Base-by-base conservation (phyloP, 2,329 filamentous ascomycete species). In the Fusarium tuaranense region DNA sequence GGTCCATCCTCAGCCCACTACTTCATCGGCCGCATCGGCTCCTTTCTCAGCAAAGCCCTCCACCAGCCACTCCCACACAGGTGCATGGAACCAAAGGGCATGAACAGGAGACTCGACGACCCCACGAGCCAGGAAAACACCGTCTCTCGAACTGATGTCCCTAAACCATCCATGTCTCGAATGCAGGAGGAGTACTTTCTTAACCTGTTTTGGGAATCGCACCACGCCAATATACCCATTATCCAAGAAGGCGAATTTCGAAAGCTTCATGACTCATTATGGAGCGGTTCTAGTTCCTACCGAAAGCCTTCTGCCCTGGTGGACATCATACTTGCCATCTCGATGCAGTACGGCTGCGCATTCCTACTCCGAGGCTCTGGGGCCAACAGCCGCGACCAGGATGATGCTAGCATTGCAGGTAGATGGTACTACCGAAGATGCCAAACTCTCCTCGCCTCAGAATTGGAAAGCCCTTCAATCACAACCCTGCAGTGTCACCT, bases 321-420 rank as follows among this genome's bases (percentile, higher is more conserved):
- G 2, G 88, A 89, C 66, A 88, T 89, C 32, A 78, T 89, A 34
- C 77, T 89, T n/a, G 87, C 87, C 1, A 68, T 89, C 14, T 86
- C 84, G 66, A 87, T 89, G 82, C 87, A 89, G 75, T 84, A 86
- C 46, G 83, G 84, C 58, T 80, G 79, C 10, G 68, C 75, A 9
- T 74, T 81, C 46, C 69, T 79, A 30, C 20, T 59, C 7, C 57
- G 57, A 5, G 22, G 55, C 22, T 58, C 55, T 6, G n/a, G 34
- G 2, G 22, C 34, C 14, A 38, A 41, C 20, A 59, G 25, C 5
- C 22, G 12, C 36, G 20, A 27, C 5, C 57, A 59, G 2, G 57
- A 59, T 12, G 57, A 59, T 27, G 34, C 57, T 2, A 59, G 80
- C 14, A 83, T 86, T 48, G 84, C 86, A 0, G 87, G 86, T 12